Base-by-base conservation (phyloP, 2,329 filamentous ascomycete genomes). In the Parasarocladium wereldwijsianum region DNA sequence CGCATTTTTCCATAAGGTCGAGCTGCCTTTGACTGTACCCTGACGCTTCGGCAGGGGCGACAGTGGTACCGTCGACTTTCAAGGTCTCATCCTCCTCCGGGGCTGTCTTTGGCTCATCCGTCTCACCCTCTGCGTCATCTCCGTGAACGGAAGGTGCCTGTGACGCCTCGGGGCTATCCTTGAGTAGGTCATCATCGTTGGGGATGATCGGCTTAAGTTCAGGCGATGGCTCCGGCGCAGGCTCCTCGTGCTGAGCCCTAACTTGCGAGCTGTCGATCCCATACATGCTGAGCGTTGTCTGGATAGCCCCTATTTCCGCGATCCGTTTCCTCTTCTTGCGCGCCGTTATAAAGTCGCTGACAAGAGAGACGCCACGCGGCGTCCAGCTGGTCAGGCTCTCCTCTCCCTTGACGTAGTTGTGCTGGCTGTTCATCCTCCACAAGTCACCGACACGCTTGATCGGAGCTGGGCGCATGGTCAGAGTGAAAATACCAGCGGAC, bases 361-460 rank as follows among this genome's bases (percentile, higher is more conserved):
- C 77, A 1, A 98, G 59, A 0, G 84, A 92, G 3, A 96, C 81
- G 20, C 90, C 85, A 24, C 90, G 71, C 2, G 90, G 87, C 6
- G 76, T 74, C 90, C 90, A 98, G 33, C 75, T 74, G 3, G 65
- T 74, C 22, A 98, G 62, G 28, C 76, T 67, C 51, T 98, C 90
- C 54, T 98, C 86, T 32, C 90, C 90, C 51, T 93, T 94, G 43
- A 98, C 82, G 47, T 94, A 96, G 50, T 93, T 84, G 44, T 93
- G 80, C 35, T 83, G 77, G 11, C 86, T 96, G 51, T 85, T 92
- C 74, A 96, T 84, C 32, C 90, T 74, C 90, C 90, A 98, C 9
- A 98, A 63, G 49, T 98, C 90, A 3, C 84, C 84, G 1, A 85
- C 83, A 26, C 83, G 72, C 54, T 94, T 94, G 29, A 93, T 85